phyloP scores from a whole-genome alignment of 768 basidiomycete species.

The Cystobasidium tubakii region DNA sequence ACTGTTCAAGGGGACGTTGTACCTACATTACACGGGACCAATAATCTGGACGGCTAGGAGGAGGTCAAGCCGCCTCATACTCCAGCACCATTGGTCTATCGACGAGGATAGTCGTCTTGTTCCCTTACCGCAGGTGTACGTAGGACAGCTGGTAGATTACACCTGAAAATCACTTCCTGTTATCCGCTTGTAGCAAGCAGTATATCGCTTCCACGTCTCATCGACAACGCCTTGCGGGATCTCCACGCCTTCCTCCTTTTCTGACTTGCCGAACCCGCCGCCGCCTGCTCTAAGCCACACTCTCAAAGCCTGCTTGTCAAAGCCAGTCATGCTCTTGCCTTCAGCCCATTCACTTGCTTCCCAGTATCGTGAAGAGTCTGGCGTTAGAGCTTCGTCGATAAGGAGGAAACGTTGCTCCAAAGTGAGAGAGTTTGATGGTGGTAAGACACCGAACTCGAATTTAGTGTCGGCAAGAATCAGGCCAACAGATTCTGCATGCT shows the following conservation, averaged over 20 bases:
- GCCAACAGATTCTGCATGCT: slow-evolving; percentile 62
- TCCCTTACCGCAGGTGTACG: too few relatives aligned
- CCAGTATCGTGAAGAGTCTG: slow-evolving; percentile 97
- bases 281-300: slow-evolving; percentile 68
- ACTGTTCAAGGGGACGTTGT: too few relatives aligned
- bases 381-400: slow-evolving; percentile 93
- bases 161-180: slow-evolving; percentile 47
- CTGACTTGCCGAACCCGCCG: slow-evolving; percentile 66
- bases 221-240: slow-evolving; percentile 69
- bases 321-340: slow-evolving; percentile 75
- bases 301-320: slow-evolving; percentile 92
- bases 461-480: slow-evolving; percentile 97
- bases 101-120: too few relatives aligned
- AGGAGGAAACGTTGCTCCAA: slow-evolving; percentile 61
- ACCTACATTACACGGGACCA: too few relatives aligned
- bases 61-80: too few relatives aligned
- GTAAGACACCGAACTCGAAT: slow-evolving; percentile 89
- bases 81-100: too few relatives aligned
- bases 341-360: slow-evolving; percentile 65
- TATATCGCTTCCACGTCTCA: slow-evolving; percentile 72
- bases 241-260: slow-evolving; percentile 67
- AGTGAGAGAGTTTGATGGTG: slow-evolving; percentile 45
- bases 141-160: neutral
- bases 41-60: too few relatives aligned
- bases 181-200: slow-evolving; percentile 58